Percentiles rank a stretch among this genome's conserved stretches.
These are phyloP conservation scores for Wickerhamomyces ciferrii DNA, from an alignment of 805 yeast genomes.

Conservation along the genomic window DNA sequence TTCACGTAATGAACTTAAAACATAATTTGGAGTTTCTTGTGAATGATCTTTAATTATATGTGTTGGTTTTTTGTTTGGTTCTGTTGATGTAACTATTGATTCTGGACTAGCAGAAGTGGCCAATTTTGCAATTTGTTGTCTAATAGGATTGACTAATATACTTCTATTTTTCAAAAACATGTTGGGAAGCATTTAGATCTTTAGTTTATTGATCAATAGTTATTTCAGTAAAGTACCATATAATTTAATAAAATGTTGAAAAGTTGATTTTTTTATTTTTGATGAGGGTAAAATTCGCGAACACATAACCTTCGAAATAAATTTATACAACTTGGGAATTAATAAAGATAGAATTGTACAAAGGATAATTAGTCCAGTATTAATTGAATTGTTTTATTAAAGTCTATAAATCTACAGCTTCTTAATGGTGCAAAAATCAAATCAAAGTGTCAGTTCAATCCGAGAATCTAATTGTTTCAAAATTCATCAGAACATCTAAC, in stretches of 20 bases:
- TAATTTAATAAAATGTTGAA: background rate
- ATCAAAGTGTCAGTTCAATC: too few relatives aligned
- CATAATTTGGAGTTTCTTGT: constrained; percentile 56
- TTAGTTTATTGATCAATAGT: too few relatives aligned
- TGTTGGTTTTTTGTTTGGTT: background rate
- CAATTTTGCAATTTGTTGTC: background rate
- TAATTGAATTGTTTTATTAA: too few relatives aligned
- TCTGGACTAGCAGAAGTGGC: background rate
- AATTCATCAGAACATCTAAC: too few relatives aligned
- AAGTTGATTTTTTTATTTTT: background rate
- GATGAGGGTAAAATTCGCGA: background rate
- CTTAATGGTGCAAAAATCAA: too few relatives aligned
- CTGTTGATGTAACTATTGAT: background rate
- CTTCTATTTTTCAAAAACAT: background rate
- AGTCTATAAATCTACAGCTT: too few relatives aligned
- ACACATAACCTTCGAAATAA: too few relatives aligned
- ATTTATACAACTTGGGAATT: too few relatives aligned
- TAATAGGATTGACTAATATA: background rate
- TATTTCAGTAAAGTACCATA: too few relatives aligned
- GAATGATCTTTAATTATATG: constrained; percentile 17
- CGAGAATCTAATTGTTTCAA: too few relatives aligned
- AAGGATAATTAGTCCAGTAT: too few relatives aligned
- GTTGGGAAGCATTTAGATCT: background rate
- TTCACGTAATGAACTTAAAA: constrained; percentile 69
- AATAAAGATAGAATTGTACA: too few relatives aligned